Conservation (phyloP, 2,329 filamentous ascomycete species). For the Aspergillus tamarii region DNA sequence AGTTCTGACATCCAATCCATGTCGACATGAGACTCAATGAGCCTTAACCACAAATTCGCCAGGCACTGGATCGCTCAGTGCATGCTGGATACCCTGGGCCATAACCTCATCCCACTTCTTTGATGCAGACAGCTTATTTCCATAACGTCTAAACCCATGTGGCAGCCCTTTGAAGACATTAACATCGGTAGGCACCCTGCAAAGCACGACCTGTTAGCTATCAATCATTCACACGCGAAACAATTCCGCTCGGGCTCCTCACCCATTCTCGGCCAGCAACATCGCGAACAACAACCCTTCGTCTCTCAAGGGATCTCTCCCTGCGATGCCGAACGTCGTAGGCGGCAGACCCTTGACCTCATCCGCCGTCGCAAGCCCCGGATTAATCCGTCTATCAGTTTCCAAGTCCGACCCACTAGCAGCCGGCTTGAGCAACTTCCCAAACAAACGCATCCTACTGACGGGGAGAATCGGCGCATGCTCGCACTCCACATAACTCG, state of each 20-base stretch:
- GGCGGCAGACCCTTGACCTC: slow-evolving; percentile 48
- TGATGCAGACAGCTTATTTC: slow-evolving; percentile 28
- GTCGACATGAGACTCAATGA: not conserved
- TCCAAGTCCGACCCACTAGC: slow-evolving; percentile 30
- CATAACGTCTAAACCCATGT: slow-evolving; percentile 51
- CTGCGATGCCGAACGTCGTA: slow-evolving; percentile 50
- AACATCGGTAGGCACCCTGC: slow-evolving; percentile 53
- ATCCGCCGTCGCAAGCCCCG: slow-evolving; percentile 36
- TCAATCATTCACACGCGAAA: not conserved
- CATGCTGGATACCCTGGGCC: slow-evolving; percentile 33
- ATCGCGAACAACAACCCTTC: slow-evolving; percentile 54
- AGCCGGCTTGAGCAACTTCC: slow-evolving; percentile 27
- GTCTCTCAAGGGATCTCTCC: slow-evolving; percentile 54
- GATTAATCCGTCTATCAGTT: slow-evolving; percentile 45
- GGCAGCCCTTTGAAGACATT: slow-evolving; percentile 57
- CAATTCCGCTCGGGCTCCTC: slow-evolving; percentile 16
- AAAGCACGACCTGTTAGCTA: not conserved
- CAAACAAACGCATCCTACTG: slow-evolving; percentile 40
- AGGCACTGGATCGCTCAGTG: slow-evolving; percentile 26
- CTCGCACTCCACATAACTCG: slow-evolving; percentile 51
- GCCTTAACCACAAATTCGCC: slow-evolving; percentile 4
- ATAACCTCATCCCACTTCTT: slow-evolving; percentile 36
- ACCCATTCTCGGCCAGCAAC: slow-evolving; percentile 50
- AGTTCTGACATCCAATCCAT: not conserved
- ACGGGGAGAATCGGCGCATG: slow-evolving; percentile 55